Conservation (phyloP, 768 basidiomycete genomes). For the Ramaria sp. region DNA sequence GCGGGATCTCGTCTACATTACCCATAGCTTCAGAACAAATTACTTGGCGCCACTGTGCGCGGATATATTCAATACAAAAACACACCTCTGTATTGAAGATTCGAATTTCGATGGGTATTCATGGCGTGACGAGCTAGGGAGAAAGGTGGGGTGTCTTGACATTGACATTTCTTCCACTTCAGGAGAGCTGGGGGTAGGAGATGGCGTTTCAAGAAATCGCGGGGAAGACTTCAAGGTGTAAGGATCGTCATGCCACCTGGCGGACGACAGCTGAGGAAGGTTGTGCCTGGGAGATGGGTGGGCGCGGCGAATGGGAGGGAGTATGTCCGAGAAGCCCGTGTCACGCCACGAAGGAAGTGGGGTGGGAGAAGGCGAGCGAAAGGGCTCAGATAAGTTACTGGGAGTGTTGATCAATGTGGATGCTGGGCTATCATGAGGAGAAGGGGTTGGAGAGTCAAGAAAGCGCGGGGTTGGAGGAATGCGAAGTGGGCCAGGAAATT, state of each 20-base stretch:
- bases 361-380: neutral
- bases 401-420: neutral
- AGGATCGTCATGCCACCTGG: neutral
- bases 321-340: neutral
- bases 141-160: neutral
- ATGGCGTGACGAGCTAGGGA: neutral
- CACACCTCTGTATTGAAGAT: neutral
- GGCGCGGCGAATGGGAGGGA: constrained; percentile 1
- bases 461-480: constrained; percentile 1
- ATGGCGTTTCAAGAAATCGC: neutral
- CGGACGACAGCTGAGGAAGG: constrained; percentile 2
- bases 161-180: neutral
- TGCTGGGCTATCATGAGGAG: neutral
- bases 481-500: constrained; percentile 4
- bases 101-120: neutral
- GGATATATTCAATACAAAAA: neutral
- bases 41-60: neutral
- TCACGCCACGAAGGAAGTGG: neutral
- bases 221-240: neutral
- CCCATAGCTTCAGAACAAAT: neutral
- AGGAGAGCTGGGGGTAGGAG: neutral
- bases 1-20: neutral
- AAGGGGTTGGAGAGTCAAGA: neutral
- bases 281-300: neutral
- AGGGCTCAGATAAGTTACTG: neutral